Percentiles rank a stretch among this genome's conserved stretches.
Conservation (phyloP, 441 rosid species). For the Omphalea diandra region DNA sequence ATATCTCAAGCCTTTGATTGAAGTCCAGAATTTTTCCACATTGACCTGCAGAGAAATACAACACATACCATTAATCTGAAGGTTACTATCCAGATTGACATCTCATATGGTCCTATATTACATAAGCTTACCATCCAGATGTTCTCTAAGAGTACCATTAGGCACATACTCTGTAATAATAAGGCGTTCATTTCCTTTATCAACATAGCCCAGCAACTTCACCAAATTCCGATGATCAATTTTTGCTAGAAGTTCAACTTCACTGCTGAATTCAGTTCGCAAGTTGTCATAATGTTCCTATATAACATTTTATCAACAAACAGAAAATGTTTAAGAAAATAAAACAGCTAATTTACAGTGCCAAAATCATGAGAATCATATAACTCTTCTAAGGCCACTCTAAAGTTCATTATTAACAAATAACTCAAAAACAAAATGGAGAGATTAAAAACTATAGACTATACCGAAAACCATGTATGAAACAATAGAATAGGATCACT, state of each 20-base stretch:
- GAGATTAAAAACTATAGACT: neutral
- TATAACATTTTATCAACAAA: constrained; percentile 25
- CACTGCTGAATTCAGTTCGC: constrained; percentile 80
- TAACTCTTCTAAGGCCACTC: neutral
- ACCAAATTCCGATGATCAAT: constrained; percentile 87
- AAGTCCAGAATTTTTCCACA: constrained; percentile 73
- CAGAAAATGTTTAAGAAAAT: constrained; percentile 7
- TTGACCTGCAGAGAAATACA: constrained; percentile 45
- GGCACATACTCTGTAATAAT: constrained; percentile 87
- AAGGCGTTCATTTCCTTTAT: constrained; percentile 81
- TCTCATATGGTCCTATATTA: neutral
- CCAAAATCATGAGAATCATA: neutral
- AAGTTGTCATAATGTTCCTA: constrained; percentile 74
- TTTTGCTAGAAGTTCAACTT: constrained; percentile 89
- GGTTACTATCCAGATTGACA: constrained; percentile 15
- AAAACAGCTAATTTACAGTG: constrained; percentile 17
- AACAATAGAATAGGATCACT: neutral
- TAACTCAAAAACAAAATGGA: neutral
- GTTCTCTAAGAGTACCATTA: constrained; percentile 94
- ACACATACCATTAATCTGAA: constrained; percentile 14
- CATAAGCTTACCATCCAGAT: constrained; percentile 80
- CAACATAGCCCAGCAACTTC: constrained; percentile 86
- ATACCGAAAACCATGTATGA: neutral
- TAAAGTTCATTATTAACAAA: neutral
- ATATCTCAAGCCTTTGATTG: constrained; percentile 85